phyloP scores from a whole-genome alignment of 1,284 basidiomycete species.

The Cutaneotrichosporon mucoides region DNA sequence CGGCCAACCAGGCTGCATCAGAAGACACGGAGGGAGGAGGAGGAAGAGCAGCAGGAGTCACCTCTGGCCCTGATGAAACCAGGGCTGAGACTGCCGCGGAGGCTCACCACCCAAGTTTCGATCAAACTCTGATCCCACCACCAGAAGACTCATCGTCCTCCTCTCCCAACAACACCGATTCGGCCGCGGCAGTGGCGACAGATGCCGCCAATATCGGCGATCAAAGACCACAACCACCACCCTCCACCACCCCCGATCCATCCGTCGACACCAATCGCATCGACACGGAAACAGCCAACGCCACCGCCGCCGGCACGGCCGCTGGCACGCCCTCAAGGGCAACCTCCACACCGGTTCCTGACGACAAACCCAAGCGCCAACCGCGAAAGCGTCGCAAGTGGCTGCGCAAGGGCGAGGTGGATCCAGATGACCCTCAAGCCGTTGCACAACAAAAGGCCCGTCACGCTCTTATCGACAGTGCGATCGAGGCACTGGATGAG shows the following conservation, averaged over 20 bases:
- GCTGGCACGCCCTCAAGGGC: neutral
- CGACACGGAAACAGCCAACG: neutral
- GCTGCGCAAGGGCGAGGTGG: constrained; percentile 45
- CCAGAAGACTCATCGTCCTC: no score
- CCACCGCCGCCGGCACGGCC: constrained; percentile 1
- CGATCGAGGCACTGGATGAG: constrained; percentile 31
- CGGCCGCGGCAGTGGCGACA: no score
- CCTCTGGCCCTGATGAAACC: constrained; percentile 1
- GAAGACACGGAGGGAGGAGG: neutral
- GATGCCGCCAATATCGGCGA: neutral
- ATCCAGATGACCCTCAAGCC: constrained; percentile 41
- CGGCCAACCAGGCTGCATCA: neutral
- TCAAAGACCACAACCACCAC: neutral
- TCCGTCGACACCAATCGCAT: neutral
- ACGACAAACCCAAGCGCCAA: constrained; percentile 20
- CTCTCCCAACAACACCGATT: neutral
- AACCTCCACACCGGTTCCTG: constrained; percentile 1
- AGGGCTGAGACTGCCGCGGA: constrained; percentile 1
- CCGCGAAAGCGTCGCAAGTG: constrained; percentile 35
- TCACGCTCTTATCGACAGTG: constrained; percentile 22
- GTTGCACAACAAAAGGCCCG: constrained; percentile 35
- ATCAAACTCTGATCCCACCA: neutral
- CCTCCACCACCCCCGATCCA: neutral
- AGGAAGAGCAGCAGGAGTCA: neutral
- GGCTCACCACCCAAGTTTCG: neutral